Base-by-base conservation (phyloP, 805 yeast species). In the Teunomyces kruisii region DNA sequence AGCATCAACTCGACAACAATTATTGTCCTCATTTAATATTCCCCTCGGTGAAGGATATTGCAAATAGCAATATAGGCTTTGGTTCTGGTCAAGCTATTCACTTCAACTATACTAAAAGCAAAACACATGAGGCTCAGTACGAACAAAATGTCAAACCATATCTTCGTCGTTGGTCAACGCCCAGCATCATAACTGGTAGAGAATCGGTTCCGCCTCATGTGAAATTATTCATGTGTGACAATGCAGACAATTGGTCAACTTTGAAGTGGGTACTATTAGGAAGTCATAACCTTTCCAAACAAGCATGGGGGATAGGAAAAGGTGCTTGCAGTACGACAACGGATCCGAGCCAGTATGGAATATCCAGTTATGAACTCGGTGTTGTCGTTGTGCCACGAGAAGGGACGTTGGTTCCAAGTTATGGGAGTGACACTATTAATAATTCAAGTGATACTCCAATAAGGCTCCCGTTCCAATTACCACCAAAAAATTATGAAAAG, bases 221-320 rank as follows among this genome's bases (percentile, higher is more conserved):
- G 10, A 88, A 88, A 61, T 78, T 86, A 27, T 81, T 85, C 53
- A 56, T 79, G 46, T 74, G 79, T 50, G 75, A 69, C 43, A 75
- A 83, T 9, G 75, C 74, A 3, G 81, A 80, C 51, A 55, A 72
- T 40, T 79, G 75, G 61, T 53, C 63, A 29, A 65, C 78, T 2
- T 58, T 86, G 4, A 75, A 78, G 41, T 88, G 96, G 95, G 75
- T 83, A 14, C 59, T 86, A 32, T 70, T 86, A 57, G 86, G 94
- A 0, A 83, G 90, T 39, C 86, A 88, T 27, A 88, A 88, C 56
- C 56, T 87, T 32, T 83, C 91, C 27, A 79, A 79, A 44, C 85
- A 80, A 48, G 96, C 96, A 1, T 88, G 96, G 96, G 96, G 96
- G 0, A 37, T 14, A 9, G 36, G 57, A 38, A 33, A 44, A 28